Conservation (phyloP, 2,329 filamentous ascomycete species). For the Rutstroemia sp. region DNA sequence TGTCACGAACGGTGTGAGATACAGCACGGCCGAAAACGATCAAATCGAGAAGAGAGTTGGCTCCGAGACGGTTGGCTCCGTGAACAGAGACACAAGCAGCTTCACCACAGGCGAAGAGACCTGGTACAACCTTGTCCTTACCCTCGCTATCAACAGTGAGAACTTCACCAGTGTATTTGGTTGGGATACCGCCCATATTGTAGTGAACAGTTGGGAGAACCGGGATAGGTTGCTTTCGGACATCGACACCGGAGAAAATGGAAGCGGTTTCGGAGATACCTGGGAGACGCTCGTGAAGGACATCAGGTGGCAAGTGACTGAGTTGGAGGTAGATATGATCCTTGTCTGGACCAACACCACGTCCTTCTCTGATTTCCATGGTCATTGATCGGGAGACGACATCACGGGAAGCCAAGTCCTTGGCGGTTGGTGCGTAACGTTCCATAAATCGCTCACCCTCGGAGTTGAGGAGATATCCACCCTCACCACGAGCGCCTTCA, state of each 20-base stretch:
- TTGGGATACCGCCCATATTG: conserved; percentile 44
- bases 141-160: conserved; percentile 34
- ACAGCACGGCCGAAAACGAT: conserved; percentile 52
- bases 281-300: conserved; percentile 40
- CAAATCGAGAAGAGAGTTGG: conserved; percentile 42
- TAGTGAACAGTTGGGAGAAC: conserved; percentile 45
- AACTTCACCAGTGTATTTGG: conserved; percentile 41
- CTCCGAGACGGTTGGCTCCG: conserved; percentile 40
- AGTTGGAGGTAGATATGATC: conserved; percentile 42
- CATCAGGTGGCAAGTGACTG: conserved; percentile 38
- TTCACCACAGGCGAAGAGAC: conserved; percentile 41
- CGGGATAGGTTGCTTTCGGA: conserved; percentile 40
- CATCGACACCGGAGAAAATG: conserved; percentile 43
- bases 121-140: conserved; percentile 36
- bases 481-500: conserved; percentile 42
- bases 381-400: conserved; percentile 42
- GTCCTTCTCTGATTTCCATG: conserved; percentile 40
- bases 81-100: conserved; percentile 42
- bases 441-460: conserved; percentile 45
- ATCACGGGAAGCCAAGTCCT: conserved; percentile 41
- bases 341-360: conserved; percentile 38
- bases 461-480: conserved; percentile 41
- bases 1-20: conserved; percentile 83
- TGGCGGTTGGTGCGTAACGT: conserved; percentile 42
- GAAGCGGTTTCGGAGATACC: conserved; percentile 43